These are phyloP conservation scores for Penicillium sclerotigenum DNA, from an alignment of 2,329 filamentous ascomycete genomes.

Conservation along the genomic window DNA sequence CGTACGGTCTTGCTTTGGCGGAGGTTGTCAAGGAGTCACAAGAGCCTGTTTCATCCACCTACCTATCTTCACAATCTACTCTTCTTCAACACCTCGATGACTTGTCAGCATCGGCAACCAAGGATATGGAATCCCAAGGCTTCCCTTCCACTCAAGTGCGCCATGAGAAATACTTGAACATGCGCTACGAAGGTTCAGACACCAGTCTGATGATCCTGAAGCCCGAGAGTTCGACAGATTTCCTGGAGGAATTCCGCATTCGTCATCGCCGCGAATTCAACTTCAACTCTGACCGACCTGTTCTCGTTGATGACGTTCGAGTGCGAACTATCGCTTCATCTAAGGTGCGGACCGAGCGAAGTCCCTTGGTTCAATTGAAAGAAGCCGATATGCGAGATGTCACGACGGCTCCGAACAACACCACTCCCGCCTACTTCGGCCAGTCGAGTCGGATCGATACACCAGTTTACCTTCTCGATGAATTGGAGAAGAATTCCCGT, in stretches of 20 bases:
- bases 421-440: slow-evolving; percentile 37
- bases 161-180: slow-evolving; percentile 46
- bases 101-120: slow-evolving; percentile 61
- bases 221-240: slow-evolving; percentile 77
- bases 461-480: slow-evolving; percentile 36
- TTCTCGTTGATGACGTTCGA: slow-evolving; percentile 85
- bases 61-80: slow-evolving; percentile 39
- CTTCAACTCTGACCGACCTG: slow-evolving; percentile 79
- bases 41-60: slow-evolving; percentile 53
- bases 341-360: slow-evolving; percentile 61
- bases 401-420: slow-evolving; percentile 53
- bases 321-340: slow-evolving; percentile 75
- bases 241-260: slow-evolving; percentile 75
- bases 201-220: slow-evolving; percentile 49
- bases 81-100: slow-evolving; percentile 71
- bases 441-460: slow-evolving; percentile 31
- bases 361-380: slow-evolving; percentile 65
- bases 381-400: slow-evolving; percentile 54
- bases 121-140: slow-evolving; percentile 45
- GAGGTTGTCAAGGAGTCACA: slow-evolving; percentile 92
- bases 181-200: slow-evolving; percentile 52
- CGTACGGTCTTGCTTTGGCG: slow-evolving; percentile 88
- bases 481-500: slow-evolving; percentile 33
- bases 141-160: slow-evolving; percentile 42
- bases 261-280: slow-evolving; percentile 91